Base-by-base conservation (phyloP, 2,329 filamentous ascomycete genomes). In the Phaeosphaeria sp. region DNA sequence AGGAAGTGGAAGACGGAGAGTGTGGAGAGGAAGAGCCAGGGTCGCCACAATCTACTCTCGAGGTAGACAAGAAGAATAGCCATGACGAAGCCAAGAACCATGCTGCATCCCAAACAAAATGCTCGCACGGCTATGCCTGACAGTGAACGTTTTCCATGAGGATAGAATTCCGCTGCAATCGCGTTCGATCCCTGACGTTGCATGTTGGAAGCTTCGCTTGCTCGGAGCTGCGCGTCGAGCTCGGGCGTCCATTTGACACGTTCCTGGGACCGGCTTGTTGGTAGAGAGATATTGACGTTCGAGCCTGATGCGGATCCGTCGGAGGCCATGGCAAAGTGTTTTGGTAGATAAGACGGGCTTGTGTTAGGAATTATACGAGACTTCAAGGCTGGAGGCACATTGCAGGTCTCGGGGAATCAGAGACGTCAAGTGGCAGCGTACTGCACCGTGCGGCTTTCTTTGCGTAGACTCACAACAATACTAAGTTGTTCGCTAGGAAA, bases 1-100 rank as follows among this genome's bases (percentile, higher is more conserved):
- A 98, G 88, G 79, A 97, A 98, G 82, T 99, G 95, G 80, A 98
- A 98, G 27, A 90, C 68, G 23, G 89, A 85, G 48, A 98, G 88
- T 15, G 87, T 81, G 51, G 81, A 80, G 48, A 90, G 71, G 80
- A 94, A 94, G 74, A 85, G 82, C 9, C 83, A 82, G 0, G 86
- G 74, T 21, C 87, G 81, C 87, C 87, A 90, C 54, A 86, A 72
- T 4, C 79, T 76, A 42, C 72, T 79, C 13, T 68, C 65, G 39
- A 71, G 57, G 58, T 73, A 72, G 55, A 64, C 56, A 39, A 75
- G 64, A 27, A 71, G 50, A 25, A 64, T 51, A 43, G 77, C 67
- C 33, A 73, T 54, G 21, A 77, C 49, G 18, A 78, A 53, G 46
- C 77, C 72, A 11, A 72, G 49, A 1, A 77, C 68, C 22, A 79